Conservation (phyloP, 169 alveolate species). For the Perkinsus marinus region DNA sequence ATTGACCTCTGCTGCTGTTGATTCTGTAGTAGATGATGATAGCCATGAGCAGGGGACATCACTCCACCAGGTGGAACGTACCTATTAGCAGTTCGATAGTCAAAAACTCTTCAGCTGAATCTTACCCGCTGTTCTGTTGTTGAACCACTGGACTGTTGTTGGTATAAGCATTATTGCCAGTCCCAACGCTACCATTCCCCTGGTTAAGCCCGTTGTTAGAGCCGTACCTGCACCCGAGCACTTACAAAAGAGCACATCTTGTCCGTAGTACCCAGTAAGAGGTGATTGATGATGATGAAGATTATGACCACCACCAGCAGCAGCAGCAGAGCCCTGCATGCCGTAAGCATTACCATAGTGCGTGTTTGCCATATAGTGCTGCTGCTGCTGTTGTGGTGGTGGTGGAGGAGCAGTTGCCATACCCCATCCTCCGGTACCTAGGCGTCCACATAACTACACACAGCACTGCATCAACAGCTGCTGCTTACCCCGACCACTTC, state of each 20-base stretch:
- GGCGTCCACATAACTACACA: neutral
- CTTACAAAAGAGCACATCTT: neutral
- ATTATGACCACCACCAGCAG: neutral
- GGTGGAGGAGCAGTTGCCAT: neutral
- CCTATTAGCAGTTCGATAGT: neutral
- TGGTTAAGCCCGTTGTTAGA: neutral
- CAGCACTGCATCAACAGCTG: neutral
- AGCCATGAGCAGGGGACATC: neutral
- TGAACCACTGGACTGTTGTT: neutral
- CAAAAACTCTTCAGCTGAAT: neutral
- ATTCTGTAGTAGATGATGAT: neutral
- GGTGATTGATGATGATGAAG: neutral
- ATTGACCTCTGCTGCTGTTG: neutral
- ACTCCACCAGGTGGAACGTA: neutral
- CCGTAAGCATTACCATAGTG: neutral
- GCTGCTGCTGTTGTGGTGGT: too few relatives aligned
- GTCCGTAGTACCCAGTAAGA: neutral
- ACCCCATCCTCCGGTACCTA: neutral
- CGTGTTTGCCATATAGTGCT: neutral
- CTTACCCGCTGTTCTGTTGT: neutral
- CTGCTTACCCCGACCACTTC: neutral
- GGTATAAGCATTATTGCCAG: neutral
- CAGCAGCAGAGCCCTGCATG: neutral
- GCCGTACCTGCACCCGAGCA: neutral
- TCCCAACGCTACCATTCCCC: neutral